phyloP scores from a whole-genome alignment of 768 basidiomycete genomes.

The Hortiboletus campestris region DNA sequence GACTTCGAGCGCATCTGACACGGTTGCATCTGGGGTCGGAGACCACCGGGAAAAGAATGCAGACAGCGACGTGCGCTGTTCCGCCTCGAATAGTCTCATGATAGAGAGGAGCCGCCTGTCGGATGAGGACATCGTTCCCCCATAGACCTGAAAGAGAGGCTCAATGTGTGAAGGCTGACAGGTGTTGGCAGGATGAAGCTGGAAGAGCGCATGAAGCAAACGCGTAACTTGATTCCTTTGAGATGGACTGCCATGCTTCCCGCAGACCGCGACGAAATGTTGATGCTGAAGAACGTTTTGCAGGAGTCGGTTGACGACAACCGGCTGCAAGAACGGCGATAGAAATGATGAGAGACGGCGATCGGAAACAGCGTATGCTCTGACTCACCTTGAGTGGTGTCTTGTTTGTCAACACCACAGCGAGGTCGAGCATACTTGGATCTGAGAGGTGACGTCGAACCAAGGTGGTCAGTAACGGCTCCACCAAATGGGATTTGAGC shows the following conservation, averaged over 20 bases:
- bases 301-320: conserved; percentile 68
- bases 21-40: conserved; percentile 39
- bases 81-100: conserved; percentile 73
- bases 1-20: conserved; percentile 56
- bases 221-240: conserved; percentile 48
- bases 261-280: conserved; percentile 52
- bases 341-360: not conserved
- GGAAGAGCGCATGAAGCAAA: conserved; percentile 67
- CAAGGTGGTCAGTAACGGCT: conserved; percentile 64
- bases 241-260: conserved; percentile 19
- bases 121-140: conserved; percentile 61
- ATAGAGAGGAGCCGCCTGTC: conserved; percentile 72
- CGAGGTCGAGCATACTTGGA: conserved; percentile 41
- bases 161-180: conserved; percentile 84
- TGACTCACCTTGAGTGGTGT: conserved; percentile 61
- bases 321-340: conserved; percentile 44
- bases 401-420: conserved; percentile 38
- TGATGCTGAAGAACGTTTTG: conserved; percentile 74
- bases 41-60: conserved; percentile 70
- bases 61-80: conserved; percentile 63
- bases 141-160: conserved; percentile 71
- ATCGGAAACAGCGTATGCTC: not conserved
- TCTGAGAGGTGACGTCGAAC: conserved; percentile 59
- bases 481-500: conserved; percentile 57
- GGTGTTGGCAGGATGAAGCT: conserved; percentile 74